Evolutionary conservation across 73 alveolate genomes (phyloP).

Genomic region (Tetrahymena elliotti): DNA sequence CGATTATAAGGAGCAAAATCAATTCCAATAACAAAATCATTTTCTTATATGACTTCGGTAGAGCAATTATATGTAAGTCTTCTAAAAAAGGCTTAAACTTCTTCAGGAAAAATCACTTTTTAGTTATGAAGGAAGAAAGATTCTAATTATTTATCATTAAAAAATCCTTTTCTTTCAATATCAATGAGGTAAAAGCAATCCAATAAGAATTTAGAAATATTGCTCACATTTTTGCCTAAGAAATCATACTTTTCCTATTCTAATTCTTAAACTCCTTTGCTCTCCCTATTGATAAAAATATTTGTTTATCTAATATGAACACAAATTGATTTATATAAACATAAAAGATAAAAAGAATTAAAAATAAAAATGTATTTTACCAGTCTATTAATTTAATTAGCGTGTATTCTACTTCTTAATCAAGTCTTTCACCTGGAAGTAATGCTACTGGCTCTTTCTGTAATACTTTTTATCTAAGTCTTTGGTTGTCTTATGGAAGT

Average conservation of each 20-base stretch:
- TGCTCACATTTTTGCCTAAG: background rate
- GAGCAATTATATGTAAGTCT: background rate
- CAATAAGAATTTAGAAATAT: background rate
- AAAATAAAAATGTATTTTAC: too few relatives aligned
- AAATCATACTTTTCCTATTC: background rate
- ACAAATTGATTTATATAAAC: too few relatives aligned
- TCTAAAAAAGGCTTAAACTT: background rate
- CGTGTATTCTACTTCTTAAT: background rate
- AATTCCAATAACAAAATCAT: background rate
- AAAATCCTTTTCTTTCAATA: background rate
- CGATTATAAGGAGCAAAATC: background rate
- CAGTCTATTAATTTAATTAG: background rate
- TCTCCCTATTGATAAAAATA: background rate
- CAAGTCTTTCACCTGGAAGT: background rate
- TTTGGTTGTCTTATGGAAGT: background rate
- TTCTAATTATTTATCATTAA: background rate
- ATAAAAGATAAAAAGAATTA: too few relatives aligned
- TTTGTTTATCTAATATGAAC: background rate
- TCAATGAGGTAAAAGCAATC: background rate
- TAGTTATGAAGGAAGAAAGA: background rate
- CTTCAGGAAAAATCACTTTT: background rate
- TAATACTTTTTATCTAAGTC: background rate
- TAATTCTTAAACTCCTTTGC: background rate
- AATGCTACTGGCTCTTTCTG: background rate
- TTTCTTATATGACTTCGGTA: background rate